phyloP scores from a whole-genome alignment of 2,329 filamentous ascomycete species.

The Aspergillus hortae region DNA sequence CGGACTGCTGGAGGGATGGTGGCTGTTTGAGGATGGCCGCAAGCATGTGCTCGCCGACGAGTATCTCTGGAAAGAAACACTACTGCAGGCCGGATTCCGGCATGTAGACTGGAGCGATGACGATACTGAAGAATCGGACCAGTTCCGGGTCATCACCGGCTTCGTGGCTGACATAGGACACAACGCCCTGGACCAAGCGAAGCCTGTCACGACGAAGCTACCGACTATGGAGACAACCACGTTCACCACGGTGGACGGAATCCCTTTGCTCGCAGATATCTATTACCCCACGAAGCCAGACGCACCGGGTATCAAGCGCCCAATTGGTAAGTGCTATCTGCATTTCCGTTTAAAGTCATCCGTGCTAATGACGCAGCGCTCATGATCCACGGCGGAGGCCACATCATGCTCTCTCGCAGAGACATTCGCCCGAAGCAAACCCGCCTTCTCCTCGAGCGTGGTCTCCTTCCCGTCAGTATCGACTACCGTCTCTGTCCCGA shows the following conservation, averaged over 20 bases:
- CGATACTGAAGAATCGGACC: not conserved
- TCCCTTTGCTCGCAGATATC: not conserved
- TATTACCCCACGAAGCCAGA: not conserved
- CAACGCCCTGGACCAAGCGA: no score
- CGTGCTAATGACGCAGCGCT: slow-evolving; percentile 10
- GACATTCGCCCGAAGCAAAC: slow-evolving; percentile 29
- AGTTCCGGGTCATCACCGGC: not conserved
- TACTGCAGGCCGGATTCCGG: slow-evolving; percentile 22
- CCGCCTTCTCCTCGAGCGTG: slow-evolving; percentile 32
- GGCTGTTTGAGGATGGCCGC: slow-evolving; percentile 33
- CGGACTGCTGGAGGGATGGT: slow-evolving; percentile 34
- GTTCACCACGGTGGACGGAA: not conserved
- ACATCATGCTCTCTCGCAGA: slow-evolving; percentile 11
- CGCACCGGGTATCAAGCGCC: slow-evolving; percentile 11
- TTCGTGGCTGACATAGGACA: not conserved
- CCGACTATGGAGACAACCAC: not conserved
- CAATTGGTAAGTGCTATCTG: not conserved
- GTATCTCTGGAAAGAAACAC: slow-evolving; percentile 17
- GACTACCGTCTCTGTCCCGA: no score
- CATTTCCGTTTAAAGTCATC: not conserved
- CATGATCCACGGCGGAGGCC: slow-evolving; percentile 14
- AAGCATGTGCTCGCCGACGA: slow-evolving; percentile 17
- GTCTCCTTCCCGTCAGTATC: slow-evolving; percentile 45
- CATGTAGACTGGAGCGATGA: slow-evolving; percentile 27
- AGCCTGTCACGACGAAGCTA: not conserved